Evolutionary conservation across 257 asterid genomes (phyloP).

Genomic region (Plantago major): DNA sequence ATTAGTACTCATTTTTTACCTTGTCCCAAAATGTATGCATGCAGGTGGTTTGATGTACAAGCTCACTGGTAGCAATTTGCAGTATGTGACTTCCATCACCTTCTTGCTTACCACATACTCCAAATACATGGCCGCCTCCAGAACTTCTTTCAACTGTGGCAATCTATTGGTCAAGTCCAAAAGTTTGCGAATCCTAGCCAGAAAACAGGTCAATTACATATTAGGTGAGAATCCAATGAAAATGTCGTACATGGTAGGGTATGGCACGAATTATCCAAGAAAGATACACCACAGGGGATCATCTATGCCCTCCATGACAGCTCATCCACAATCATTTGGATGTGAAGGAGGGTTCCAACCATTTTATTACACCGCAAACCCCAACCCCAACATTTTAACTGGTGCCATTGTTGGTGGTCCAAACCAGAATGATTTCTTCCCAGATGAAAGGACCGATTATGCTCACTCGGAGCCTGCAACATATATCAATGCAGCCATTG

Average conservation of each 20-base stretch:
- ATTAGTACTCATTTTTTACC: no score
- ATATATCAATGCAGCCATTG: conserved; percentile 71
- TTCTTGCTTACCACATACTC: conserved; percentile 74
- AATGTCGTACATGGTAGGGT: conserved; percentile 93
- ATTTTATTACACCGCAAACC: conserved; percentile 42
- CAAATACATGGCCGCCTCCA: conserved; percentile 69
- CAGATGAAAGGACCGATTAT: conserved; percentile 69
- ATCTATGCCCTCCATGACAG: conserved; percentile 51
- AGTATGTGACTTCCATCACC: conserved; percentile 71
- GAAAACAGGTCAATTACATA: conserved; percentile 75
- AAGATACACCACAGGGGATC: conserved; percentile 82
- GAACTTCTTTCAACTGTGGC: conserved; percentile 56
- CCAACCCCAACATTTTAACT: conserved; percentile 50
- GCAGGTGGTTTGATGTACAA: conserved; percentile 79
- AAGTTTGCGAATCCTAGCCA: conserved; percentile 45
- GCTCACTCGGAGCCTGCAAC: conserved; percentile 83
- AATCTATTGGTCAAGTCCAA: conserved; percentile 31
- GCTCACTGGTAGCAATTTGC: conserved; percentile 59
- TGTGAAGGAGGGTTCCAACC: conserved; percentile 69
- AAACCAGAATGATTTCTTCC: conserved; percentile 62
- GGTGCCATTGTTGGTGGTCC: conserved; percentile 95
- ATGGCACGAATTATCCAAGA: conserved; percentile 54
- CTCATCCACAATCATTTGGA: conserved; percentile 49
- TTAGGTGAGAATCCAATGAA: conserved; percentile 74
- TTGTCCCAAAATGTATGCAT: not conserved